Base-by-base conservation (phyloP, 2,329 filamentous ascomycete genomes). In the Colletotrichum lupini region DNA sequence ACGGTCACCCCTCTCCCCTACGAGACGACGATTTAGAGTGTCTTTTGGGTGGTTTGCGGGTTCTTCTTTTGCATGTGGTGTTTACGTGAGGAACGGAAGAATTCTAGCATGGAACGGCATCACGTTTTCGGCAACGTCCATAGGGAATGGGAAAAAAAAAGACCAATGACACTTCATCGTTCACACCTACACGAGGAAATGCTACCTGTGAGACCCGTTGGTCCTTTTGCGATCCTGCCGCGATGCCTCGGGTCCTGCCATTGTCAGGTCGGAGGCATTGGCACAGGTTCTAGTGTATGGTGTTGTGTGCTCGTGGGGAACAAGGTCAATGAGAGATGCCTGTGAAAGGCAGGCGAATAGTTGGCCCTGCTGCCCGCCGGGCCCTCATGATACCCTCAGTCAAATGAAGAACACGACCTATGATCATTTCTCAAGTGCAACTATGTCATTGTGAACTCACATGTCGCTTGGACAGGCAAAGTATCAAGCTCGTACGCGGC, bases 21-120 rank as follows among this genome's bases (percentile, higher is more conserved):
- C 92, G 97, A 98, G 91, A 99, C 97, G 82, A 96, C 94, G 84
- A 98, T 99, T 87, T 99, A 97, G 92, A 72, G 74, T 68, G 75
- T 74, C 73, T 62, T 65, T 68, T 61, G 62, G 64, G 65, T 55
- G 73, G 60, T 53, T 74, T 72, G 72, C 59, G 68, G 72, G 70
- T 73, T 74, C 74, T 75, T 75, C 69, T 76, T 70, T 72, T 75
- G 73, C 73, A 73, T 75, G 74, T 66, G 74, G 74, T 76, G 74
- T 76, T 74, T 76, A 76, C 74, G 68, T 75, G 74, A 73, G 73
- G 73, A 75, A 73, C 74, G 74, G 73, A 75, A 72, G 67, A 64
- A 68, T 69, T 75, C 73, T 74, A 73, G 74, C 74, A 76, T 76
- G 74, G 74, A 76, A 75, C 68, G 74, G 73, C 68, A 75, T 76